phyloP scores from a whole-genome alignment of 1,284 basidiomycete genomes.

The Melanopsichium pennsylvanicum region DNA sequence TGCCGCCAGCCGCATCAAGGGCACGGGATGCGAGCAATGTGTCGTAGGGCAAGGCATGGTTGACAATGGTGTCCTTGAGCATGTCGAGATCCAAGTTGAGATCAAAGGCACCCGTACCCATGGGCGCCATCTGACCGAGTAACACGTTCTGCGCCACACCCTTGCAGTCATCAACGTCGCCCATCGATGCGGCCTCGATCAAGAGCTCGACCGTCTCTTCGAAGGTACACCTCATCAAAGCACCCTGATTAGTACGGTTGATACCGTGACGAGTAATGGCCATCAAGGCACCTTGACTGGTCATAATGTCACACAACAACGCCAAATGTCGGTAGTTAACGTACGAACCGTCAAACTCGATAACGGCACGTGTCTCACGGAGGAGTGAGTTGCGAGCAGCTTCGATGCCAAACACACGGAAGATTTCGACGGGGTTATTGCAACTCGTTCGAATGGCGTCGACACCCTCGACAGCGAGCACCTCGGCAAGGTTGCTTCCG shows the following conservation, averaged over 20 bases:
- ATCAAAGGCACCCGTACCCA: slow-evolving; percentile 78
- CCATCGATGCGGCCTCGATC: slow-evolving; percentile 97
- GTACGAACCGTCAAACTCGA: slow-evolving; percentile 99
- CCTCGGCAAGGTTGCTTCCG: slow-evolving; percentile 70
- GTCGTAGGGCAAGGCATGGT: slow-evolving; percentile 81
- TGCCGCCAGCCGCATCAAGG: slow-evolving; percentile 55
- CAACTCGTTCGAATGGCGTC: slow-evolving; percentile 92
- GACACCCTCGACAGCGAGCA: slow-evolving; percentile 93
- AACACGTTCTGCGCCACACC: slow-evolving; percentile 98
- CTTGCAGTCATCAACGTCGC: slow-evolving; percentile 96
- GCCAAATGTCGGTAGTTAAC: slow-evolving; percentile 98
- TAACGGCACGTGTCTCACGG: slow-evolving; percentile 82
- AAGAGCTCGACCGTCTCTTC: slow-evolving; percentile 99
- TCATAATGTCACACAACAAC: slow-evolving; percentile 97
- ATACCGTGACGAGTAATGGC: slow-evolving; percentile 99
- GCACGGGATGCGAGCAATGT: slow-evolving; percentile 68
- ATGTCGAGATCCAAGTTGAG: slow-evolving; percentile 96
- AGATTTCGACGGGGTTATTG: slow-evolving; percentile 95
- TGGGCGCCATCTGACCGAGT: slow-evolving; percentile 96
- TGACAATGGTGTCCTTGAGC: slow-evolving; percentile 98
- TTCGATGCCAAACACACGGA: slow-evolving; percentile 97
- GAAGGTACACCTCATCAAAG: slow-evolving; percentile 97
- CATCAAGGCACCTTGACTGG: slow-evolving; percentile 93
- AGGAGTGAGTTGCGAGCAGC: slow-evolving; percentile 92
- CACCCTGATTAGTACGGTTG: slow-evolving; percentile 79